Percentiles rank a stretch among this genome's conserved stretches.
phyloP scores from a whole-genome alignment of 495 filamentous ascomycete genomes.

The Neurospora africana region DNA sequence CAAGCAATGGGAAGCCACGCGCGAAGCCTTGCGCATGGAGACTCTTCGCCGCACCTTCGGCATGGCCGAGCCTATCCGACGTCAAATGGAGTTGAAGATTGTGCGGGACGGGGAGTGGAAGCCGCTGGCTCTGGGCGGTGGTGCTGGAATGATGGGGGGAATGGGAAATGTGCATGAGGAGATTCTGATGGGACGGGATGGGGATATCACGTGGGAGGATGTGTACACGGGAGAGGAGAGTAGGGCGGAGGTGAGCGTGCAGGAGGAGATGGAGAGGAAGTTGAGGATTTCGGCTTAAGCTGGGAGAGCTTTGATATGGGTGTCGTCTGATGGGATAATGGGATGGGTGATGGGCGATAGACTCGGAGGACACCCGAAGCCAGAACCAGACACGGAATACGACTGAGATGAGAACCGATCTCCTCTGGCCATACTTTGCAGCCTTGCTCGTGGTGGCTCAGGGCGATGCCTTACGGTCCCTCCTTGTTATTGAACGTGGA shows the following conservation, averaged over 20 bases:
- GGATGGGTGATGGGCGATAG: no score
- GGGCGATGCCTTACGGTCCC: no score
- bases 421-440: no score
- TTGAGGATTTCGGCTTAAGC: slow-evolving; percentile 36
- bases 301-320: no score
- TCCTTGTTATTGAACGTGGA: no score
- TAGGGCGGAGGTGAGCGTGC: slow-evolving; percentile 59
- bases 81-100: slow-evolving; percentile 94
- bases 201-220: slow-evolving; percentile 79
- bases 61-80: slow-evolving; percentile 83
- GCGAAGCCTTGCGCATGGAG: slow-evolving; percentile 81
- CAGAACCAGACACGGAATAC: no score
- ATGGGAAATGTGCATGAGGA: slow-evolving; percentile 56
- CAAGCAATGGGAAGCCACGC: slow-evolving; percentile 70
- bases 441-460: no score
- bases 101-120: slow-evolving; percentile 45
- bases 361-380: no score
- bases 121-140: slow-evolving; percentile 34
- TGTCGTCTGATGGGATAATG: no score
- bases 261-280: slow-evolving; percentile 90
- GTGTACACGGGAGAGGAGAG: slow-evolving; percentile 66
- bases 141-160: not conserved
- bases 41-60: slow-evolving; percentile 73
- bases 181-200: slow-evolving; percentile 69
- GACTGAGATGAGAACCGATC: no score